These are phyloP conservation scores for Metschnikowia dekortorum DNA, from an alignment of 805 yeast genomes.

Conservation along the genomic window DNA sequence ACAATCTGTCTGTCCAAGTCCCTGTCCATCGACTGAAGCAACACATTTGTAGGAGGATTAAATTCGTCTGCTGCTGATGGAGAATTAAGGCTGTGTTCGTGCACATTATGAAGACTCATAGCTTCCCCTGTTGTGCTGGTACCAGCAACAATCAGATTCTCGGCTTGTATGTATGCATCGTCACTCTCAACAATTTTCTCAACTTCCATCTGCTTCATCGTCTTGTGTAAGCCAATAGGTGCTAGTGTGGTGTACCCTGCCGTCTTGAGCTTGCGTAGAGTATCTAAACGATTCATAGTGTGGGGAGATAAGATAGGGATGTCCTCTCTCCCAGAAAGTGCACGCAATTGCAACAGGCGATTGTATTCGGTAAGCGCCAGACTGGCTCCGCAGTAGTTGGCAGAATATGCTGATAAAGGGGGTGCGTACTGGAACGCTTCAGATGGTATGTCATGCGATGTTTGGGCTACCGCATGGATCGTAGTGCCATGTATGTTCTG, in stretches of 20 bases:
- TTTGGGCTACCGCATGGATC: conserved; percentile 11
- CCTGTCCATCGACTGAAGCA: conserved; percentile 5
- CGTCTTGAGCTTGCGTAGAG: conserved; percentile 25
- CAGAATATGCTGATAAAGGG: conserved; percentile 51
- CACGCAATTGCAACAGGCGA: conserved; percentile 16
- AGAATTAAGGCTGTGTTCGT: neutral
- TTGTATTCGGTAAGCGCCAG: conserved; percentile 20
- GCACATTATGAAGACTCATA: neutral
- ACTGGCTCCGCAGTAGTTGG: conserved; percentile 32
- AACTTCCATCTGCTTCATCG: conserved; percentile 36
- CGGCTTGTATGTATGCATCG: conserved; percentile 11
- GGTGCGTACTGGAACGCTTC: conserved; percentile 37
- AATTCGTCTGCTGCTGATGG: neutral
- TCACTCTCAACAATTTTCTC: conserved; percentile 9
- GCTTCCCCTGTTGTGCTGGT: conserved; percentile 3
- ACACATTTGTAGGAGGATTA: neutral
- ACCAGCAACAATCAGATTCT: conserved; percentile 12
- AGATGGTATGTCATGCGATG: conserved; percentile 10
- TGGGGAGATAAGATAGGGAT: conserved; percentile 18
- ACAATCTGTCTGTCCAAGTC: conserved; percentile 17
- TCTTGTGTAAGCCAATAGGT: conserved; percentile 38
- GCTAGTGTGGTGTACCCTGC: conserved; percentile 32
- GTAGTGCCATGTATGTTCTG: conserved; percentile 2
- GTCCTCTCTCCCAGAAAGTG: conserved; percentile 10
- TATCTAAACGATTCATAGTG: conserved; percentile 18